Base-by-base conservation (phyloP, 176 grass and related monocot species). In the Areca catechu region DNA sequence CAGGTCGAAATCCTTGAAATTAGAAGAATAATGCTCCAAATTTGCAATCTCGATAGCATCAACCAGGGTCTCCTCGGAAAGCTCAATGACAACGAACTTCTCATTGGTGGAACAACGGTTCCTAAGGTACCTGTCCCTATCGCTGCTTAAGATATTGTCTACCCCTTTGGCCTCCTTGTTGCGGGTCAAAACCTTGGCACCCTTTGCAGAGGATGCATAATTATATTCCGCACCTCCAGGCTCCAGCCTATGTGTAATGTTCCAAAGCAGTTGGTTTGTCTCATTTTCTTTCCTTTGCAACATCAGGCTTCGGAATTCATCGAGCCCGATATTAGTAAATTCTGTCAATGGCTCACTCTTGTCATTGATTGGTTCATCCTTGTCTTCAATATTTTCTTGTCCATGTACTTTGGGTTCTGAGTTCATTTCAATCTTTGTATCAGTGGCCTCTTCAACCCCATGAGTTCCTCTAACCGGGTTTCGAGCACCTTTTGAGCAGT, bases 1-100 rank as follows among this genome's bases (percentile, higher is more conserved):
- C 56, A 96, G 62, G 55, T 84, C 76, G 25, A 84, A 69, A 37
- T 87, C 77, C 50, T 21, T 74, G 56, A 96, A 87, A 53, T 90
- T 96, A 12, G 91, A 96, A 17, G 91, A 90, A 66, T 96, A 87
- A 73, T 96, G 86, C 83, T 96, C 91, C 55, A 87, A 74, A 76
- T 96, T 96, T 5, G 86, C 86, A 29, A 96, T 79, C 71, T 62
- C 91, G 3, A 90, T 60, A 52, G 80, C 77, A 71, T 86, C 79
- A 17, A 90, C 86, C 0, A 96, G 80, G 71, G 86, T 96, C 78
- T 96, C 86, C 84, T 95, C 83, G 3, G 86, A 53, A 52, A 96
- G 78, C 81, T 96, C 86, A 10, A 90, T 62, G 24, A 77, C 77
- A 4, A 96, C 74, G 57, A 87, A 90, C 72, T 90, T 96, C 22